These are phyloP conservation scores for Alternaria triticimaculans DNA, from an alignment of 2,329 filamentous ascomycete genomes.

Conservation along the genomic window DNA sequence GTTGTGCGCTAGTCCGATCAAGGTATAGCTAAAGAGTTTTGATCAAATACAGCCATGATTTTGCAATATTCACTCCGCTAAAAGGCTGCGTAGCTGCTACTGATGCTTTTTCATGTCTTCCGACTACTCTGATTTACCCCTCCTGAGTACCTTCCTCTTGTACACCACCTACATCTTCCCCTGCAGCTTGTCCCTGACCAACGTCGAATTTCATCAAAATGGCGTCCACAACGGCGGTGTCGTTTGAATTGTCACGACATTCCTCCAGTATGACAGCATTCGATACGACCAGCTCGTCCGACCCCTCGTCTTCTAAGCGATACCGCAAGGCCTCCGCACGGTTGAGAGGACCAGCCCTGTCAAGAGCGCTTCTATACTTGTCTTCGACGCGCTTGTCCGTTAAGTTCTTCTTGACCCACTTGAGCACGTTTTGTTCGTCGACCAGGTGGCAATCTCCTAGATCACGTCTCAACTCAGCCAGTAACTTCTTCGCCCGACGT, in stretches of 20 bases:
- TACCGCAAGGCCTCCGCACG: neutral
- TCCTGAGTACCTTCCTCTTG: neutral
- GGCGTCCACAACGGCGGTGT: neutral
- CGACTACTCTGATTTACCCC: neutral
- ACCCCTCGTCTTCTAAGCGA: neutral
- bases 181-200: neutral
- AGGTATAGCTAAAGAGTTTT: neutral
- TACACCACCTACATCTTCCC: neutral
- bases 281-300: accelerated
- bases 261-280: neutral
- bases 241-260: neutral
- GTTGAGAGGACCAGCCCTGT: no score
- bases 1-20: neutral
- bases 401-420: neutral
- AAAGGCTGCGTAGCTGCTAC: neutral
- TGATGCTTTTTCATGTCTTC: neutral
- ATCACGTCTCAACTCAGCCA: neutral
- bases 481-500: neutral
- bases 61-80: neutral
- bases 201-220: neutral
- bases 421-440: neutral
- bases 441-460: neutral
- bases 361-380: neutral
- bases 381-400: neutral
- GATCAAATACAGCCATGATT: neutral